Percentiles rank a stretch among this genome's conserved stretches.
Evolutionary conservation across 164 flowering plant genomes (phyloP).

Genomic region (Kalanchoe fedtschenkoi): DNA sequence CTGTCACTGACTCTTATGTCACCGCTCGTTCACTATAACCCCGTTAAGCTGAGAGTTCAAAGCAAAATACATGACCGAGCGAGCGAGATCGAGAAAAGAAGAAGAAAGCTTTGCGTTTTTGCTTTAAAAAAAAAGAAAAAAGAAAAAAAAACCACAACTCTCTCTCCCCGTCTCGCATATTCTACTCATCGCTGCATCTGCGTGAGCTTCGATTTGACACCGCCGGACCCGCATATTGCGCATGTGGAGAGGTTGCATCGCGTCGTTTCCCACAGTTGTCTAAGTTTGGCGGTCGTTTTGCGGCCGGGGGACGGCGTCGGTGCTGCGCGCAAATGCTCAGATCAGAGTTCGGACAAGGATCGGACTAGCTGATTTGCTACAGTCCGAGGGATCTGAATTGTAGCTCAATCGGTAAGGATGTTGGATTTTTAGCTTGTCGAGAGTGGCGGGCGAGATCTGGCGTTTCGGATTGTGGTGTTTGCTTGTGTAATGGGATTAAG

Average conservation of each 20-base stretch:
- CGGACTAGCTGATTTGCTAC: background rate
- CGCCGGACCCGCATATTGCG: no score
- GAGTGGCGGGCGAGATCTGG: background rate
- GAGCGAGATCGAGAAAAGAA: no score
- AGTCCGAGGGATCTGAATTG: background rate
- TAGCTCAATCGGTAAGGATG: background rate
- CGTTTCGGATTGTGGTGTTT: no score
- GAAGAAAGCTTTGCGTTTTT: constrained; percentile 1
- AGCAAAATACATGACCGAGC: background rate
- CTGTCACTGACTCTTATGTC: background rate
- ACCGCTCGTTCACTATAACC: background rate
- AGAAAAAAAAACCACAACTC: background rate
- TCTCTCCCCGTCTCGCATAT: background rate
- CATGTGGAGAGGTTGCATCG: background rate
- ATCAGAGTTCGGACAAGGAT: background rate
- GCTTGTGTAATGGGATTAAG: no score
- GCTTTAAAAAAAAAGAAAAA: no score
- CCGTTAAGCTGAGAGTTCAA: background rate
- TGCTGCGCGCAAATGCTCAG: background rate
- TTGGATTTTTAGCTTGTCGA: background rate
- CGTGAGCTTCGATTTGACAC: background rate
- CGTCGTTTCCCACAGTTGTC: background rate
- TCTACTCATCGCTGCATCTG: background rate
- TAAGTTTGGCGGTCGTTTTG: background rate
- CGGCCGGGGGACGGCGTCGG: background rate